Percentiles rank a stretch among this genome's conserved stretches.
Conservation (phyloP, 257 asterid species). For the Solanum verrucosum region DNA sequence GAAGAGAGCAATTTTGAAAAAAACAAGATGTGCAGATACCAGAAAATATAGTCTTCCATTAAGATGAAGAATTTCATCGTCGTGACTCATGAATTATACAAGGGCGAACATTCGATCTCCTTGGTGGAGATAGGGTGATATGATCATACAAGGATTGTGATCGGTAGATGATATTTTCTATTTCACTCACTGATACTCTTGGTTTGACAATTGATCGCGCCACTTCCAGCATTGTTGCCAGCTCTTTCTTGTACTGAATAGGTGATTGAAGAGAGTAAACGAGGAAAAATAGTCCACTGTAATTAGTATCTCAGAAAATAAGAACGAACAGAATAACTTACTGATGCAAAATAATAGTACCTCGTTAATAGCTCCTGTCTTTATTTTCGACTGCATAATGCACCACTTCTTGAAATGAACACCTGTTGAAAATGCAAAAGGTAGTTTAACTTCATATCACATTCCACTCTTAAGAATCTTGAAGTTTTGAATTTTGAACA, state of each 20-base stretch:
- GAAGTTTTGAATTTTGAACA: background rate
- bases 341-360: constrained; percentile 25
- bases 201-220: constrained; percentile 53
- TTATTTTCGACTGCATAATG: constrained; percentile 77
- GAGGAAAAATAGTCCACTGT: background rate
- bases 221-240: constrained; percentile 56
- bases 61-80: background rate
- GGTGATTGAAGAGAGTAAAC: background rate
- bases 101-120: constrained; percentile 36
- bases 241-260: constrained; percentile 75
- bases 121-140: constrained; percentile 35
- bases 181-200: constrained; percentile 26
- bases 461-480: background rate
- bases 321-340: background rate
- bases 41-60: background rate
- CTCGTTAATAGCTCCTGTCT: constrained; percentile 56
- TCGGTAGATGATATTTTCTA: constrained; percentile 3
- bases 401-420: constrained; percentile 93
- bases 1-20: background rate
- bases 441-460: background rate
- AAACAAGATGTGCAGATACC: background rate
- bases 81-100: constrained; percentile 3
- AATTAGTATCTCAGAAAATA: background rate
- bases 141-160: background rate
- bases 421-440: constrained; percentile 31